phyloP scores from a whole-genome alignment of 257 asterid genomes.

The Eucommia ulmoides region DNA sequence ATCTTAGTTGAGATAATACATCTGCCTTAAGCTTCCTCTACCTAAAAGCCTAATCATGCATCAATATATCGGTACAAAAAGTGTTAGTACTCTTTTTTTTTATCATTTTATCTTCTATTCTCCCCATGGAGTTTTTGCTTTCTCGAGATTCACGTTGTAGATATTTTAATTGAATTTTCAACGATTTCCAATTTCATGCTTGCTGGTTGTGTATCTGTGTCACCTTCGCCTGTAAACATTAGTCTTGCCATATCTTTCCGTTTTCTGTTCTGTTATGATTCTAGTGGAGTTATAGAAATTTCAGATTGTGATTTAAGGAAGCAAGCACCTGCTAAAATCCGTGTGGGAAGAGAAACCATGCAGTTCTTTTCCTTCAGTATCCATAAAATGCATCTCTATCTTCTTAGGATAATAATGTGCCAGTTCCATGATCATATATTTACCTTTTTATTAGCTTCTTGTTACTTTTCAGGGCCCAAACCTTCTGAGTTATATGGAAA shows the following conservation, averaged over 20 bases:
- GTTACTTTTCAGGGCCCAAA: slow-evolving; percentile 33
- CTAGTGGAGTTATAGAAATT: neutral
- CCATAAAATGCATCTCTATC: neutral
- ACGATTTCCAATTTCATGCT: neutral
- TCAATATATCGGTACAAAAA: no score
- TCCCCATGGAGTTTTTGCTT: no score
- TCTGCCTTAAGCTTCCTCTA: no score
- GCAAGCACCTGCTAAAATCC: neutral
- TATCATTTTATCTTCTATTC: no score
- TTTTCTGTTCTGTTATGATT: neutral
- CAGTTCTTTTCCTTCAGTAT: no score
- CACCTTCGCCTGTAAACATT: neutral
- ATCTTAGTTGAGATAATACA: no score
- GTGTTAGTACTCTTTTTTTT: no score
- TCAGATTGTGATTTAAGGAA: neutral
- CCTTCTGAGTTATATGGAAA: slow-evolving; percentile 45
- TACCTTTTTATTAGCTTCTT: no score
- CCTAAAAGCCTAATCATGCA: no score
- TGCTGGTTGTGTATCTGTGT: neutral
- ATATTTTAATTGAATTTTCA: no score
- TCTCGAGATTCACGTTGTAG: no score
- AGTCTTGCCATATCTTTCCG: neutral
- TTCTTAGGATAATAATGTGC: neutral
- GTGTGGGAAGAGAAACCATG: no score
- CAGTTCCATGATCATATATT: neutral